These are phyloP conservation scores for Fraxinus quadrangulata DNA, from an alignment of 257 asterid species.

Conservation along the genomic window DNA sequence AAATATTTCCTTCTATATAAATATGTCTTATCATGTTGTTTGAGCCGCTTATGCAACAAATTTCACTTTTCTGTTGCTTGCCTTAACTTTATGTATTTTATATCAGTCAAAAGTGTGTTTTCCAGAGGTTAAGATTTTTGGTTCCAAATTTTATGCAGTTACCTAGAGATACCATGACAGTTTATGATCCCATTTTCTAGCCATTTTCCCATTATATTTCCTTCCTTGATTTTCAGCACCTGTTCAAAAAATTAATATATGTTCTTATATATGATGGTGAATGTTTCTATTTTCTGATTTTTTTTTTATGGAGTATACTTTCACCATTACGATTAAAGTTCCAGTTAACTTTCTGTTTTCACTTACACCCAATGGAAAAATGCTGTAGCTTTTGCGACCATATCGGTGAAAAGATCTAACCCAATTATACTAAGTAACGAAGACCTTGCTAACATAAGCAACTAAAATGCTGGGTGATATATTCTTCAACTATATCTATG, in stretches of 20 bases:
- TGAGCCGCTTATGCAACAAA: background rate
- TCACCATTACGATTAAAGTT: background rate
- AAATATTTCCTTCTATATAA: background rate
- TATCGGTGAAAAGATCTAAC: background rate
- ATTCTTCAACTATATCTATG: background rate
- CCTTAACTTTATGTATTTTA: background rate
- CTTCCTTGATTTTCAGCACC: background rate
- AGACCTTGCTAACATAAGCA: background rate
- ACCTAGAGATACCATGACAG: background rate
- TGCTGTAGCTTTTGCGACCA: background rate
- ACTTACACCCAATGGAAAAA: background rate
- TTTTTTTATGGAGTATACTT: no score
- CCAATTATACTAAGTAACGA: background rate
- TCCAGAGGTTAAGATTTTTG: background rate
- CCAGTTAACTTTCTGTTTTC: background rate
- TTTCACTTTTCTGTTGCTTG: background rate
- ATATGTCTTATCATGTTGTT: background rate
- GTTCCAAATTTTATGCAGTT: background rate
- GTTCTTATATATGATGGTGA: background rate
- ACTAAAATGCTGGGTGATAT: background rate
- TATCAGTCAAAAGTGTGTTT: background rate
- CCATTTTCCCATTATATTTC: background rate
- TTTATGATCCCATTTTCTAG: no score
- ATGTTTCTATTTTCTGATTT: background rate
- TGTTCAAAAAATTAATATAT: background rate